phyloP scores from a whole-genome alignment of 2,329 filamentous ascomycete genomes.

The Fusarium armeniacum region DNA sequence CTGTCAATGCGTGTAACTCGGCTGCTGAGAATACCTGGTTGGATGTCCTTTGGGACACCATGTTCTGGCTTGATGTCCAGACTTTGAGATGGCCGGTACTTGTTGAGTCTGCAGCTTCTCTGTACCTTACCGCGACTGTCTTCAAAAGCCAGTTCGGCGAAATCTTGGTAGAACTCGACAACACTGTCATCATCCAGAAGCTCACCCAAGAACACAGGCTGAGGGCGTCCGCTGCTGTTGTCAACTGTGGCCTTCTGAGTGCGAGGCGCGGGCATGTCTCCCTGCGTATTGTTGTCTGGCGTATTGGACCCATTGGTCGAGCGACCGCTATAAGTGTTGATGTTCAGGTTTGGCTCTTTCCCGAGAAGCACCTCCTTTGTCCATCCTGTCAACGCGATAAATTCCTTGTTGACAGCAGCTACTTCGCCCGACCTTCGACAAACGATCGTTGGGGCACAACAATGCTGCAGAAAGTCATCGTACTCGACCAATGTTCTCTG shows the following conservation, averaged over 20 bases:
- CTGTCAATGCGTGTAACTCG: conserved; percentile 75
- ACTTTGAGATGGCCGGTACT: conserved; percentile 84
- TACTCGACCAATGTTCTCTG: conserved; percentile 94
- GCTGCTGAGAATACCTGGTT: conserved; percentile 67
- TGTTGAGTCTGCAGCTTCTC: conserved; percentile 86
- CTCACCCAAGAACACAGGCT: conserved; percentile 91
- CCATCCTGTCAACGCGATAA: conserved; percentile 96
- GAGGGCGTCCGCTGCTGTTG: conserved; percentile 65
- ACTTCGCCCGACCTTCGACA: conserved; percentile 94
- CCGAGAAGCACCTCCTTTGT: conserved; percentile 89
- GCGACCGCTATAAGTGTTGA: conserved; percentile 69
- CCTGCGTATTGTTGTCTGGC: conserved; percentile 52
- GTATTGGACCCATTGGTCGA: conserved; percentile 60
- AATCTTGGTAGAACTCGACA: conserved; percentile 96
- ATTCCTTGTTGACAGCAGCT: conserved; percentile 96
- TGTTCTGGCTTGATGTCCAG: conserved; percentile 57
- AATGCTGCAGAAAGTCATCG: conserved; percentile 90
- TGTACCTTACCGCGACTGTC: conserved; percentile 89
- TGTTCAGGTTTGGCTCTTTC: conserved; percentile 87
- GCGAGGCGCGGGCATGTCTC: conserved; percentile 66
- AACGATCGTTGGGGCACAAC: conserved; percentile 90
- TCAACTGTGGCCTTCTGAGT: conserved; percentile 62
- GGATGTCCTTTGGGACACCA: conserved; percentile 61
- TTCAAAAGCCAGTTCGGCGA: conserved; percentile 90
- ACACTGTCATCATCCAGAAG: conserved; percentile 94